Conservation (phyloP, 1,284 basidiomycete species). For the Caloboletus inedulis region DNA sequence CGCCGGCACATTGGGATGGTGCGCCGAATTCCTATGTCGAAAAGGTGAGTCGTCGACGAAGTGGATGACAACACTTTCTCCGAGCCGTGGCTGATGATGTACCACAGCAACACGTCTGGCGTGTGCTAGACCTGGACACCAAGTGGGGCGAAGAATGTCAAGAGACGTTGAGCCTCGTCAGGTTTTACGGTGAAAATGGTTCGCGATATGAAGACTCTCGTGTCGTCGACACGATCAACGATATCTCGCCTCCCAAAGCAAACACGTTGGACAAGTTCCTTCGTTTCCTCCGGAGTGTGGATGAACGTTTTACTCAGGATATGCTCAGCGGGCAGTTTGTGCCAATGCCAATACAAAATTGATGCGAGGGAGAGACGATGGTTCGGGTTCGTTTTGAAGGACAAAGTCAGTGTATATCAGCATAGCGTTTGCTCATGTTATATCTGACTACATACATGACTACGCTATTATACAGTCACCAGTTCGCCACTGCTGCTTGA, state of each 20-base stretch:
- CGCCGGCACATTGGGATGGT: constrained; percentile 38
- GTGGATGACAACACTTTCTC: neutral
- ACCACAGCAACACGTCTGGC: constrained; percentile 51
- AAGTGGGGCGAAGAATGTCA: constrained; percentile 47
- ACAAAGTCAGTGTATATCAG: constrained; percentile 2
- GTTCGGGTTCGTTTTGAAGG: neutral
- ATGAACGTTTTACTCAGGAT: constrained; percentile 32
- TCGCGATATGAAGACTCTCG: constrained; percentile 45
- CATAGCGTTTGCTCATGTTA: neutral
- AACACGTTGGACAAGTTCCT: constrained; percentile 51
- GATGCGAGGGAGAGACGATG: neutral
- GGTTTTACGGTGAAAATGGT: constrained; percentile 56
- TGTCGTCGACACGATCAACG: constrained; percentile 49
- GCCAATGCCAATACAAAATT: neutral
- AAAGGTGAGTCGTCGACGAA: constrained; percentile 30
- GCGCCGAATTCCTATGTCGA: constrained; percentile 33
- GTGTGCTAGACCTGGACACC: constrained; percentile 46
- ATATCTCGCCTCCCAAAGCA: constrained; percentile 38
- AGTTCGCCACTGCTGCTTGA: neutral
- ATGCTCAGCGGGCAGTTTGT: constrained; percentile 1
- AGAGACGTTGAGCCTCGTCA: constrained; percentile 49
- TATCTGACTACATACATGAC: constrained; percentile 2
- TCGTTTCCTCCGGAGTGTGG: constrained; percentile 44
- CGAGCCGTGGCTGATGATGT: constrained; percentile 1
- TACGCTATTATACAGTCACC: constrained; percentile 2